These are phyloP conservation scores for Cardamine occulta DNA, from an alignment of 345 rosid species.

Conservation along the genomic window DNA sequence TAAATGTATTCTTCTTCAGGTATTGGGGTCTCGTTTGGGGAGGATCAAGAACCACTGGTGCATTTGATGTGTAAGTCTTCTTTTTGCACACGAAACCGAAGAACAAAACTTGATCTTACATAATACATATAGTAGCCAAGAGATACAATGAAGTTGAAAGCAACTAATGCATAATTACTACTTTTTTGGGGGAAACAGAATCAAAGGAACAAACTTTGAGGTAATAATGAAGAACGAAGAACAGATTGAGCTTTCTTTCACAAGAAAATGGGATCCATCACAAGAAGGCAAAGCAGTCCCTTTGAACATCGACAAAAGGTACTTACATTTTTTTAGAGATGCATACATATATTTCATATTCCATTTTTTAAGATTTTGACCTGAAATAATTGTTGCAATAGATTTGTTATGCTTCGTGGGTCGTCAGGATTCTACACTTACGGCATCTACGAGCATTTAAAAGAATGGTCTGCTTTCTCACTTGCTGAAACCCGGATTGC, in stretches of 20 bases:
- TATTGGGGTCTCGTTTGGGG: slow-evolving; percentile 73
- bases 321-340: background rate
- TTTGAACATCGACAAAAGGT: slow-evolving; percentile 75
- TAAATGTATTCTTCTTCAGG: slow-evolving; percentile 43
- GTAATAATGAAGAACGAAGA: slow-evolving; percentile 40
- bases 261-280: slow-evolving; percentile 49
- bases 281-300: slow-evolving; percentile 54
- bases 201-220: slow-evolving; percentile 42
- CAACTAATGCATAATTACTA: background rate
- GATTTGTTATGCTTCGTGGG: slow-evolving; percentile 78
- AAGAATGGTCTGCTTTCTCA: slow-evolving; percentile 84
- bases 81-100: background rate
- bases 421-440: slow-evolving; percentile 86
- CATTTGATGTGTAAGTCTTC: slow-evolving; percentile 70
- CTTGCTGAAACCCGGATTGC: slow-evolving; percentile 75
- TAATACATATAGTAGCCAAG: background rate
- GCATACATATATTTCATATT: slow-evolving; percentile 5
- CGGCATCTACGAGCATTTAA: slow-evolving; percentile 73
- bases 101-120: background rate
- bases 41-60: slow-evolving; percentile 44
- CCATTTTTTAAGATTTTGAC: slow-evolving; percentile 4
- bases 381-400: slow-evolving; percentile 20
- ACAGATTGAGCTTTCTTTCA: slow-evolving; percentile 47
- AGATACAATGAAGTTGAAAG: background rate
- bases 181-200: slow-evolving; percentile 23